Conservation (phyloP, 495 filamentous ascomycete species). For the Penicillium coprophilum region DNA sequence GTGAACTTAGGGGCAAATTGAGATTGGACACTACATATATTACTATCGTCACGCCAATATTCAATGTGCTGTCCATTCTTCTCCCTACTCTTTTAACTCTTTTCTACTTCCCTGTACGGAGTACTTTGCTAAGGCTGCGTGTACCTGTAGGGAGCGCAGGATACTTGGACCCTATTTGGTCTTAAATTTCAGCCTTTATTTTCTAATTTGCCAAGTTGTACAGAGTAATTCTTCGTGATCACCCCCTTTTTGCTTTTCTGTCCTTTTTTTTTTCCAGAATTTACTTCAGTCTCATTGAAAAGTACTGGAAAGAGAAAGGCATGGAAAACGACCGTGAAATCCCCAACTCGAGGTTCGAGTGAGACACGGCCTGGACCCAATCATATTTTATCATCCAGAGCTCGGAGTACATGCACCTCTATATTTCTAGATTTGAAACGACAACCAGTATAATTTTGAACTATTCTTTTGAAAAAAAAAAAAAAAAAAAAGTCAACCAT, state of each 20-base stretch:
- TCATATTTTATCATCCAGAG: background rate
- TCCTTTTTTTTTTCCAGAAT: background rate
- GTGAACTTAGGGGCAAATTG: background rate
- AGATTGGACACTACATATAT: background rate
- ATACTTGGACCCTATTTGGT: background rate
- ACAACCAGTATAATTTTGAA: background rate
- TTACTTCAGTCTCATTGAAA: background rate
- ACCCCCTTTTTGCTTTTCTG: background rate
- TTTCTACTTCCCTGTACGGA: too few species aligned
- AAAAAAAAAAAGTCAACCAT: background rate
- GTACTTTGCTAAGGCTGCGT: too few species aligned
- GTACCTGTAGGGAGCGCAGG: too few species aligned
- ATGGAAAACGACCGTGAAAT: background rate
- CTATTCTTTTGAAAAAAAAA: background rate
- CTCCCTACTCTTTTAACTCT: too few species aligned
- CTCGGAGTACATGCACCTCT: background rate
- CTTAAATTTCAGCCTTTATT: background rate
- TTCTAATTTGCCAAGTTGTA: background rate
- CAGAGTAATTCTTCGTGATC: background rate
- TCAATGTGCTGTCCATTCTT: too few species aligned
- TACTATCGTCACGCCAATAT: too few species aligned
- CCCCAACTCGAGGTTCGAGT: conserved; percentile 1
- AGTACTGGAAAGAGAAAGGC: background rate
- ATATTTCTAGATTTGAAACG: background rate
- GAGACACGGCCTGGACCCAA: background rate